A percentile compares a stretch with the other conserved stretches of the same genome.
phyloP scores from a whole-genome alignment of 1,284 basidiomycete genomes.

The Trichosporon sp. region DNA sequence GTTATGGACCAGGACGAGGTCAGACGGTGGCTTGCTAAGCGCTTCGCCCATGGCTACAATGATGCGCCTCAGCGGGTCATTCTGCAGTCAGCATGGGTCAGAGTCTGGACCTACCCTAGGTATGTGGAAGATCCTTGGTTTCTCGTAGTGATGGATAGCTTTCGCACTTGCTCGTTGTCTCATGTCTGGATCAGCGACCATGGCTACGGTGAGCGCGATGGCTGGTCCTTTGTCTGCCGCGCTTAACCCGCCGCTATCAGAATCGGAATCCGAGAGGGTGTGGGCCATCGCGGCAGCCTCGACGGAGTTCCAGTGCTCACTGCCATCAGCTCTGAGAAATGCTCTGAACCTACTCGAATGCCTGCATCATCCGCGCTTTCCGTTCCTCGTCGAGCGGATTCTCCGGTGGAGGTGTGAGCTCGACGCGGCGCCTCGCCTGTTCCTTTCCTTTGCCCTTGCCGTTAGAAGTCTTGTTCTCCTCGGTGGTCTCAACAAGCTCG shows the following conservation, averaged over 20 bases:
- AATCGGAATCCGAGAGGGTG: not conserved
- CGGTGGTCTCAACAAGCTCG: not conserved
- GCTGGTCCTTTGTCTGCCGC: not conserved
- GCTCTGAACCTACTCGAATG: not conserved
- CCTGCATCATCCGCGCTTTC: not conserved
- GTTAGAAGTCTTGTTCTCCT: not conserved
- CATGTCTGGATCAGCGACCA: conserved; percentile 31
- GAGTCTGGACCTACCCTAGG: not conserved
- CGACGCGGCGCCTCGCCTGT: conserved; percentile 2
- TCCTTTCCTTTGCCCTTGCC: conserved; percentile 7
- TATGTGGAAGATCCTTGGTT: conserved; percentile 18
- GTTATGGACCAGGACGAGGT: conserved; percentile 30
- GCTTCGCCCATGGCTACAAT: conserved; percentile 21
- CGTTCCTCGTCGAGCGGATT: conserved; percentile 12
- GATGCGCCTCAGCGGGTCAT: conserved; percentile 19
- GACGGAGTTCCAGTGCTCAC: not conserved
- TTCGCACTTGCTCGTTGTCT: conserved; percentile 16
- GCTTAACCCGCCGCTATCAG: not conserved
- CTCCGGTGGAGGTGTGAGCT: conserved; percentile 34
- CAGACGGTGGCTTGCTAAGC: conserved; percentile 19
- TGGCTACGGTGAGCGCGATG: conserved; percentile 24
- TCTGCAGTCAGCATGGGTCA: conserved; percentile 14
- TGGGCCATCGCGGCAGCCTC: not conserved
- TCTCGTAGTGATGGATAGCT: conserved; percentile 29
- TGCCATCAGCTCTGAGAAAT: not conserved